phyloP scores from a whole-genome alignment of 345 rosid species.

The Syzygium aromaticum region DNA sequence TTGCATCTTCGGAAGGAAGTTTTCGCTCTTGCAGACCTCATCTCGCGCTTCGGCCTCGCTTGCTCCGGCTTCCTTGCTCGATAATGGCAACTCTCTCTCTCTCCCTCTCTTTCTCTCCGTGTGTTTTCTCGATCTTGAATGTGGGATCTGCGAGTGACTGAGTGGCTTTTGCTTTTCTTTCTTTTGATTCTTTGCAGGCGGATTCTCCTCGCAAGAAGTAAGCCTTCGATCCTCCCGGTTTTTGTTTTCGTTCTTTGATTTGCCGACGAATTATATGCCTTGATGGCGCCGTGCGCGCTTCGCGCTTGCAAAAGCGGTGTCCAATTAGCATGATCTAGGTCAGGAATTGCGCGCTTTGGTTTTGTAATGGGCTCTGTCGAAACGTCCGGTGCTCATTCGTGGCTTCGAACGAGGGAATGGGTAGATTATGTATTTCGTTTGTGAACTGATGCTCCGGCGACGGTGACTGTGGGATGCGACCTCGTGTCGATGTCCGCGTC shows the following conservation, averaged over 20 bases:
- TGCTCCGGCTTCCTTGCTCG: neutral
- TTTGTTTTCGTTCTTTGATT: neutral
- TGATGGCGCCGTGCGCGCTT: neutral
- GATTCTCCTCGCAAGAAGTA: slow-evolving; percentile 70
- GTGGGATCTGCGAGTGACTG: neutral
- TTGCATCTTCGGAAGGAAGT: neutral
- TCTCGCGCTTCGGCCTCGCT: neutral
- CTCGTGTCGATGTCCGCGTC: neutral
- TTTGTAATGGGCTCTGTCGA: neutral
- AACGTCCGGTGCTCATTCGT: neutral
- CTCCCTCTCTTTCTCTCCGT: neutral
- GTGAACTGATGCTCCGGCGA: neutral
- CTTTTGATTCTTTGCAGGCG: slow-evolving; percentile 27
- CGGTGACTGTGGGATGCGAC: neutral
- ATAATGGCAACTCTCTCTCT: neutral
- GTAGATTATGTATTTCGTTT: neutral
- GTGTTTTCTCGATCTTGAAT: neutral
- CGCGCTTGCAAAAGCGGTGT: neutral
- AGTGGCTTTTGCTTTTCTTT: neutral
- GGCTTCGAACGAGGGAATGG: neutral
- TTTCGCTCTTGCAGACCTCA: neutral
- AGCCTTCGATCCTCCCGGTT: neutral
- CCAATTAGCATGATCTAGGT: neutral
- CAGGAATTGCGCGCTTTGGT: neutral
- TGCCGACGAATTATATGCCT: too few species aligned